Evolutionary conservation across 495 filamentous ascomycete genomes (phyloP).

Genomic region (Lepidopterella palustris): DNA sequence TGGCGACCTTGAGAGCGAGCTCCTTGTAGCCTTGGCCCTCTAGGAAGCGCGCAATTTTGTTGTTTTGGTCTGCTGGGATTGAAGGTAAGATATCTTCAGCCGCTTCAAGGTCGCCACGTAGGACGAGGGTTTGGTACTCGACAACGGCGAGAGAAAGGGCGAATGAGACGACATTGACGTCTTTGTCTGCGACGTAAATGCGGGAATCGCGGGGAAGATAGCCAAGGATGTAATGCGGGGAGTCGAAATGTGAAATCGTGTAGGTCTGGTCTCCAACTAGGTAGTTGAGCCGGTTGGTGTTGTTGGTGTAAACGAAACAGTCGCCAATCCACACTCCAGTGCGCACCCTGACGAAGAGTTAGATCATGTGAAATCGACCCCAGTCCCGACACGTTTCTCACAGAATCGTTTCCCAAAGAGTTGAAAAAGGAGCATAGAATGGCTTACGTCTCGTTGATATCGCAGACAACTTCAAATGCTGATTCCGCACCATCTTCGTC

Average conservation of each 20-base stretch:
- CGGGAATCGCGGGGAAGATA: conserved; percentile 91
- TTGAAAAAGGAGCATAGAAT: too few species aligned
- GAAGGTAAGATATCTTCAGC: conserved; percentile 76
- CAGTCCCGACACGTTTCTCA: background rate
- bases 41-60: conserved; percentile 95
- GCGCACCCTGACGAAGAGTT: conserved; percentile 53
- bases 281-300: conserved; percentile 94
- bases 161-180: conserved; percentile 85
- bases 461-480: conserved; percentile 92
- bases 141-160: conserved; percentile 88
- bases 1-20: conserved; percentile 89
- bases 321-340: conserved; percentile 99
- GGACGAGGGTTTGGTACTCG: conserved; percentile 93
- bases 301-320: conserved; percentile 97
- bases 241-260: conserved; percentile 96
- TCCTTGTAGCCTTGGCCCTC: conserved; percentile 97
- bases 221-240: conserved; percentile 88
- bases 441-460: conserved; percentile 80
- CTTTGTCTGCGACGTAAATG: conserved; percentile 92
- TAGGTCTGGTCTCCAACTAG: conserved; percentile 97
- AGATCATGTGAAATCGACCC: background rate
- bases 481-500: conserved; percentile 96
- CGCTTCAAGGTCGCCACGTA: conserved; percentile 90
- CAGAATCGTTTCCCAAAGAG: background rate
- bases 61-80: conserved; percentile 84